Percentiles rank a stretch among this genome's conserved stretches.
Conservation (phyloP, 805 yeast species). For the Saccharomyces mikatae region DNA sequence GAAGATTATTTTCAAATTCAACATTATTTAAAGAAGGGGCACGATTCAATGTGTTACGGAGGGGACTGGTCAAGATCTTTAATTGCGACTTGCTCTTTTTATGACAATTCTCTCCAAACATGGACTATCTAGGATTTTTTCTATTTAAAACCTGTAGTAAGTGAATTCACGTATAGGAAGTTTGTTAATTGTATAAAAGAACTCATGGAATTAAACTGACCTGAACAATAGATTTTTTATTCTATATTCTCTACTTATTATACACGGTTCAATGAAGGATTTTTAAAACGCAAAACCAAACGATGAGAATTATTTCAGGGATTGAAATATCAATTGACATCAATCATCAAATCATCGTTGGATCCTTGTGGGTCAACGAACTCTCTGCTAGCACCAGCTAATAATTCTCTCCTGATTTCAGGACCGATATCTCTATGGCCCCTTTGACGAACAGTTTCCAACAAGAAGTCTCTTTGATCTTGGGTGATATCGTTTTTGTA, state of each 20-base stretch:
- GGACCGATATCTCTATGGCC: slow-evolving; percentile 85
- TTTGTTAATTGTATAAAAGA: not conserved
- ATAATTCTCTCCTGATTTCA: slow-evolving; percentile 85
- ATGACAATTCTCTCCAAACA: slow-evolving; percentile 71
- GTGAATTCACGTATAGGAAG: not conserved
- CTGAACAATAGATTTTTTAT: not conserved
- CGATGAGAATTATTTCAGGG: not conserved
- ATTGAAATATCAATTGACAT: slow-evolving; percentile 15
- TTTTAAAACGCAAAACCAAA: not conserved
- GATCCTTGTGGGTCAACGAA: slow-evolving; percentile 24
- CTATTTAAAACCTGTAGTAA: not conserved
- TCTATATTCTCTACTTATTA: not conserved
- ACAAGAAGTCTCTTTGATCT: slow-evolving; percentile 89
- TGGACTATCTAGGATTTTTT: slow-evolving; percentile 39
- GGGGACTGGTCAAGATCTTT: slow-evolving; percentile 70
- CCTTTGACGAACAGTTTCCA: slow-evolving; percentile 86
- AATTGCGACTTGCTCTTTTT: slow-evolving; percentile 82
- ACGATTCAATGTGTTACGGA: slow-evolving; percentile 91
- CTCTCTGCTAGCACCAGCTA: slow-evolving; percentile 74
- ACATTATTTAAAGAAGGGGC: slow-evolving; percentile 49
- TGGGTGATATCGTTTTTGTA: slow-evolving; percentile 97
- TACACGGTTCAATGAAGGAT: not conserved
- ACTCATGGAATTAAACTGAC: not conserved
- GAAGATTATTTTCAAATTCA: slow-evolving; percentile 27
- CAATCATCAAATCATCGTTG: slow-evolving; percentile 29